Evolutionary conservation across 139 green algal species (phyloP), one percentile per base, ranked within the genome.

Genomic region (Micractinium conductrix): DNA sequence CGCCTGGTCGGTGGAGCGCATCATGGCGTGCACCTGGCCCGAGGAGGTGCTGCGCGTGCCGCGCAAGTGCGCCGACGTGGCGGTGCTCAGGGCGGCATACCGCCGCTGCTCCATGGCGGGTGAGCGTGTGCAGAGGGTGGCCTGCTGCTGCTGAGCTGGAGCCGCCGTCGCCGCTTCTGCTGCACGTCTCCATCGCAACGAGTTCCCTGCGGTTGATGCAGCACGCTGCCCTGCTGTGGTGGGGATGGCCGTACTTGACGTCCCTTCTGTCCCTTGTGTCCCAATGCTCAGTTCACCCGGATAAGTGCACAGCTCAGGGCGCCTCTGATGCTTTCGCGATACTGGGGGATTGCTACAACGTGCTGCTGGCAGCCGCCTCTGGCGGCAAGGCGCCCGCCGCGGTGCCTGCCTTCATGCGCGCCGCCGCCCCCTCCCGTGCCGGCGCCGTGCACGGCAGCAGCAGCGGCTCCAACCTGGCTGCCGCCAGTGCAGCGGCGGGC

Each of bases 11-110:
- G 84, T 88, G 42, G 84, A 83, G 63, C 75, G 84, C 14, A 75
- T 88, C 55, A 82, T 88, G 68, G 84, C 60, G 5, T 88, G 84
- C 74, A 43, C 45, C 24, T 82, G 68, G 69, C 84, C 84, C 2
- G 73, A 88, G 63, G 78, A 88, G 69, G 84, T 88, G 78, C 78
- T 88, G 55, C 84, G 84, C 1, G 84, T 88, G 50, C 55, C 78
- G 8, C 78, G 78, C 30, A 58, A 60, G 33, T 65, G 70, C 68
- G 17, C 6, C 53, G 84, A 88, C 35, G 24, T 43, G 2, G 69
- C 69, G 0, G 30, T 50, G 40, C 78, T 88, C 14, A 84, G 63
- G 48, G 42, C 84, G 22, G 84, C 84, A 28, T 88, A 69, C 43
- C 60, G 63, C 28, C 68, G 78, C 19, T 73, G 83, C 43, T 69